These are phyloP conservation scores for Pascua guehoae DNA, from an alignment of 1,284 basidiomycete genomes.

Conservation along the genomic window DNA sequence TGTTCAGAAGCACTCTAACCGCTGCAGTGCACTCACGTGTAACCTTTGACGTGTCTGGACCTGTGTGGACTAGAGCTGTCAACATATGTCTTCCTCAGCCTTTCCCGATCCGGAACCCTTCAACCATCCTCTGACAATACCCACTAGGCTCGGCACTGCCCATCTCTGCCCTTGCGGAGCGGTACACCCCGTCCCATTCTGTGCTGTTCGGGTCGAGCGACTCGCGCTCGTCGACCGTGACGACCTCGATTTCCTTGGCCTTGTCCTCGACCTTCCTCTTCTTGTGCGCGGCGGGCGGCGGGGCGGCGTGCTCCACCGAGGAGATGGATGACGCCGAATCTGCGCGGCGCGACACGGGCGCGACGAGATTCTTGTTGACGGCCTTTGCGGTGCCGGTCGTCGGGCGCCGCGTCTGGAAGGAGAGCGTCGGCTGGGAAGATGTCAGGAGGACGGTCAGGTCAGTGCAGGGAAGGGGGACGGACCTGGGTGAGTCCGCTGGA, in stretches of 20 bases:
- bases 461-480: neutral
- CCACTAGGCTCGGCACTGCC: slow-evolving; percentile 60
- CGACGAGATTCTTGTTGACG: slow-evolving; percentile 5
- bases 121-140: slow-evolving; percentile 32
- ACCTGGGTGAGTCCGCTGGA: slow-evolving; percentile 24
- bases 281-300: slow-evolving; percentile 1
- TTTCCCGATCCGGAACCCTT: no score
- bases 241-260: slow-evolving; percentile 1
- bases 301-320: neutral
- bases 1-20: neutral
- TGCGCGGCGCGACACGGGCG: neutral
- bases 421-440: slow-evolving; percentile 24
- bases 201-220: slow-evolving; percentile 53
- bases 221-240: slow-evolving; percentile 9
- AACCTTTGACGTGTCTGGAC: slow-evolving; percentile 40
- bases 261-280: slow-evolving; percentile 3
- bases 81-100: neutral
- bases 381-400: slow-evolving; percentile 10
- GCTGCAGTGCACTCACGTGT: slow-evolving; percentile 32
- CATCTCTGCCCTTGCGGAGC: slow-evolving; percentile 57
- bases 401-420: slow-evolving; percentile 22
- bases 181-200: slow-evolving; percentile 56
- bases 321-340: slow-evolving; percentile 6
- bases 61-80: slow-evolving; percentile 33
- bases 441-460: neutral